Conservation (phyloP, 2,329 filamentous ascomycete species). For the Penicillium paneum region DNA sequence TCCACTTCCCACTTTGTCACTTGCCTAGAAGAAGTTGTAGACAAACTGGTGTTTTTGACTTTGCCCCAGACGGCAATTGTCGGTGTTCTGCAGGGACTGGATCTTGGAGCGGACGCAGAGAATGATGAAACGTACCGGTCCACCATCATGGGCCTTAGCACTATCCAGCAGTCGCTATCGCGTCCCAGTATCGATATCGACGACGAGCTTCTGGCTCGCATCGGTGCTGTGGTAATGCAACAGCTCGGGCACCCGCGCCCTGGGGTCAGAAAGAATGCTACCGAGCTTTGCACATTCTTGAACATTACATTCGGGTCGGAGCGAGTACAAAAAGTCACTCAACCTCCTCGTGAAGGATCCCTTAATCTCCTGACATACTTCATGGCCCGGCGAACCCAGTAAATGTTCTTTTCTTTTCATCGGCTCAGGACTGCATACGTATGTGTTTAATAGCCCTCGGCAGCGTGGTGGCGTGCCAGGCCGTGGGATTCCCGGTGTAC, state of each 20-base stretch:
- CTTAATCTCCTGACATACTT: constrained; percentile 40
- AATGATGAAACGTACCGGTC: constrained; percentile 32
- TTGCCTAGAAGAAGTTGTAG: constrained; percentile 39
- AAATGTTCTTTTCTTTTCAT: constrained; percentile 1
- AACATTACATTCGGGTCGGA: constrained; percentile 26
- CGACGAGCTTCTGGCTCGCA: constrained; percentile 18
- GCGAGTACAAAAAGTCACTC: constrained; percentile 30
- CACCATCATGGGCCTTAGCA: constrained; percentile 33
- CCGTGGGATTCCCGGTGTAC: constrained; percentile 5
- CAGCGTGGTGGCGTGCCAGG: constrained; percentile 6
- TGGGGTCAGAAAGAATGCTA: constrained; percentile 39
- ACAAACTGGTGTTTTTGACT: constrained; percentile 33
- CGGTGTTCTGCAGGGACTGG: constrained; percentile 33
- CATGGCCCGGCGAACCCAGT: constrained; percentile 28
- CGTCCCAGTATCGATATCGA: constrained; percentile 19
- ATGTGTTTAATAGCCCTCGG: constrained; percentile 4
- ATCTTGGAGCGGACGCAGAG: constrained; percentile 30
- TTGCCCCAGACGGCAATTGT: constrained; percentile 24
- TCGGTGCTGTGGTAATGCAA: constrained; percentile 35
- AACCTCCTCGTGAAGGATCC: constrained; percentile 29
- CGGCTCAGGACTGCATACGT: background rate
- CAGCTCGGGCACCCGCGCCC: constrained; percentile 34
- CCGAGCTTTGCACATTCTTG: constrained; percentile 35
- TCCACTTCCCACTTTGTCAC: constrained; percentile 41
- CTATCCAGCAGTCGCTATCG: constrained; percentile 20